Evolutionary conservation across 2,329 filamentous ascomycete species (phyloP).

Genomic region (Lizonia empirigonia): DNA sequence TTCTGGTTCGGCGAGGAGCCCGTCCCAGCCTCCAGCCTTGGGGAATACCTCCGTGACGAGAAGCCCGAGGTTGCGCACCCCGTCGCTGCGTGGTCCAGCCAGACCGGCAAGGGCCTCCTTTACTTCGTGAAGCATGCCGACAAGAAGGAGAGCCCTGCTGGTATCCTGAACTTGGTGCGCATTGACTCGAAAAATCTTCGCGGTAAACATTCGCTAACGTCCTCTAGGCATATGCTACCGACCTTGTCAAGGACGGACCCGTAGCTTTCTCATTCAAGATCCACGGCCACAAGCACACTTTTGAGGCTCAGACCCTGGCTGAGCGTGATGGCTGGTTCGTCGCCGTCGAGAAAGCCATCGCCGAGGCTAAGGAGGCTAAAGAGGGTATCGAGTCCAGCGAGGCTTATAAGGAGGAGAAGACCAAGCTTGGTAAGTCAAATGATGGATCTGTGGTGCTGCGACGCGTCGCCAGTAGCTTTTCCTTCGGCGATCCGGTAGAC

Average conservation of each 20-base stretch:
- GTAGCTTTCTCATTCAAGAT: conserved; percentile 86
- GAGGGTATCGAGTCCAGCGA: conserved; percentile 76
- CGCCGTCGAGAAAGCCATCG: conserved; percentile 71
- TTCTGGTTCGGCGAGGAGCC: conserved; percentile 71
- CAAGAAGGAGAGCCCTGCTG: conserved; percentile 80
- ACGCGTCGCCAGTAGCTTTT: conserved; percentile 25
- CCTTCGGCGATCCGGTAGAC: conserved; percentile 38
- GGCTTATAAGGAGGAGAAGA: conserved; percentile 84
- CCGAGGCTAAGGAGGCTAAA: conserved; percentile 73
- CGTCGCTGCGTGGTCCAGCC: conserved; percentile 83
- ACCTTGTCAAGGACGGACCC: conserved; percentile 75
- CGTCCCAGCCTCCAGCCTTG: conserved; percentile 75
- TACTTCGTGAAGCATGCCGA: conserved; percentile 85
- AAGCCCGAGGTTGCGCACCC: conserved; percentile 81
- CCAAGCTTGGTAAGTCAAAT: conserved; percentile 66
- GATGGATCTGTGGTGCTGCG: conserved; percentile 14
- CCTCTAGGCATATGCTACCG: conserved; percentile 65
- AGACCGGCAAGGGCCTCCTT: conserved; percentile 94
- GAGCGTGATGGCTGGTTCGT: conserved; percentile 83
- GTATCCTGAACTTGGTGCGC: conserved; percentile 84
- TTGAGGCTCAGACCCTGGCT: conserved; percentile 72
- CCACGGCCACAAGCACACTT: conserved; percentile 88
- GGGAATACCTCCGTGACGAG: conserved; percentile 82
- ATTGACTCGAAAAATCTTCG: neutral
- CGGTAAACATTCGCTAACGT: conserved; percentile 41